These are phyloP conservation scores for Prunella vulgaris DNA, from an alignment of 257 asterid species.

Conservation along the genomic window DNA sequence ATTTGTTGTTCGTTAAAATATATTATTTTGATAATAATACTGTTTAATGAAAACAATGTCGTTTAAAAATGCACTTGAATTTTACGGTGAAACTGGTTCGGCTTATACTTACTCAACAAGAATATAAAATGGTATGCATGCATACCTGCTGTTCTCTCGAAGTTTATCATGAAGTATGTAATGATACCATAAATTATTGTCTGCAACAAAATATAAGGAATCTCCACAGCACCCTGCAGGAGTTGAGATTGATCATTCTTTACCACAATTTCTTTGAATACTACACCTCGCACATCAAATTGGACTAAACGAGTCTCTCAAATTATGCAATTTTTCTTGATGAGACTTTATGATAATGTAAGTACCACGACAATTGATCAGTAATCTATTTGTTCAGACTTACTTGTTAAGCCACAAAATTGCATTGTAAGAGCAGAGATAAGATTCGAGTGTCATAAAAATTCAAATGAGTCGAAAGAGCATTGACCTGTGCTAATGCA, in stretches of 20 bases:
- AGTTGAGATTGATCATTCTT: neutral
- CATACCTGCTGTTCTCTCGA: slow-evolving; percentile 67
- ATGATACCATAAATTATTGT: slow-evolving; percentile 62
- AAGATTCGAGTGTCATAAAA: neutral
- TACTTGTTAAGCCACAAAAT: neutral
- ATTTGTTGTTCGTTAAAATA: no score
- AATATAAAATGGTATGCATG: neutral
- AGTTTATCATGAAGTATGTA: slow-evolving; percentile 81
- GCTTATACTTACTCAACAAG: no score
- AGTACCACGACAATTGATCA: neutral
- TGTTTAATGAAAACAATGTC: no score
- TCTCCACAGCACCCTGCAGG: slow-evolving; percentile 73
- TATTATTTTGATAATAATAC: no score
- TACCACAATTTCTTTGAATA: neutral
- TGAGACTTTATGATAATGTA: neutral
- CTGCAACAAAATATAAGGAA: slow-evolving; percentile 70
- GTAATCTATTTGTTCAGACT: neutral
- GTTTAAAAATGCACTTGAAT: no score
- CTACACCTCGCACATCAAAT: neutral
- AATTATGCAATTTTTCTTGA: neutral
- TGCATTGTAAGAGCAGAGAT: neutral
- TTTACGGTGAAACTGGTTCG: no score
- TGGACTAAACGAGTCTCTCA: neutral
- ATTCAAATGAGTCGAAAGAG: neutral
- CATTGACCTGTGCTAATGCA: slow-evolving; percentile 75